Conservation (phyloP, 2,329 filamentous ascomycete species). For the Phaeoacremonium minimum region DNA sequence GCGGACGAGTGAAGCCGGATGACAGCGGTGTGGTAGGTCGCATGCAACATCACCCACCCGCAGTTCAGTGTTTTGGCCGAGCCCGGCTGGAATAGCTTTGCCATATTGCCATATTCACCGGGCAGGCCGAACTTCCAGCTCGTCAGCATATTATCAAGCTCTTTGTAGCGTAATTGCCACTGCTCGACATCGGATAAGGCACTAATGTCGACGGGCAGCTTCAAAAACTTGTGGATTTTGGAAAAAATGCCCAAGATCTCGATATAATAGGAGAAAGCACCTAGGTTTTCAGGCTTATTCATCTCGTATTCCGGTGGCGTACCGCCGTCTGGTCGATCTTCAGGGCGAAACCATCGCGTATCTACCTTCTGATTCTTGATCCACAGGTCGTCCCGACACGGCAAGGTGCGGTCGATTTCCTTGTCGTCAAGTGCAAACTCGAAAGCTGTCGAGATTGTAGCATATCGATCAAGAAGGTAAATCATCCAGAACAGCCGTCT, state of each 20-base stretch:
- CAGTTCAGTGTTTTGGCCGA: constrained; percentile 69
- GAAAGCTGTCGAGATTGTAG: constrained; percentile 86
- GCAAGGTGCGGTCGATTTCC: constrained; percentile 82
- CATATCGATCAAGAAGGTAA: constrained; percentile 84
- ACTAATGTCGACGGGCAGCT: constrained; percentile 84
- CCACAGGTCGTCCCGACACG: constrained; percentile 84
- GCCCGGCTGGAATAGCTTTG: constrained; percentile 68
- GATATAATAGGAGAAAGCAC: constrained; percentile 85
- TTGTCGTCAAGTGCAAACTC: constrained; percentile 87
- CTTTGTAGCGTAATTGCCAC: constrained; percentile 84
- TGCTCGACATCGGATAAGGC: constrained; percentile 79
- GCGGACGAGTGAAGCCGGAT: constrained; percentile 90
- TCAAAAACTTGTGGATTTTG: constrained; percentile 83
- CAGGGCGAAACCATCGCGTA: constrained; percentile 72
- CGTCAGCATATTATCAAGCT: constrained; percentile 74
- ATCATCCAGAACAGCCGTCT: constrained; percentile 91
- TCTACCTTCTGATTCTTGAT: constrained; percentile 79
- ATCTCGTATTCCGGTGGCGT: constrained; percentile 55
- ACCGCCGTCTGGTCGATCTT: constrained; percentile 28
- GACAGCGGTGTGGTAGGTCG: constrained; percentile 83
- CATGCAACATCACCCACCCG: constrained; percentile 87
- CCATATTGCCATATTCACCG: constrained; percentile 78
- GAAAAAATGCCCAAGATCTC: constrained; percentile 85
- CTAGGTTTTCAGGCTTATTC: constrained; percentile 74
- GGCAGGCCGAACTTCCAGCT: constrained; percentile 83